These are phyloP conservation scores for Suhomyces chickasaworum DNA, from an alignment of 1,139 yeast species.

Conservation along the genomic window DNA sequence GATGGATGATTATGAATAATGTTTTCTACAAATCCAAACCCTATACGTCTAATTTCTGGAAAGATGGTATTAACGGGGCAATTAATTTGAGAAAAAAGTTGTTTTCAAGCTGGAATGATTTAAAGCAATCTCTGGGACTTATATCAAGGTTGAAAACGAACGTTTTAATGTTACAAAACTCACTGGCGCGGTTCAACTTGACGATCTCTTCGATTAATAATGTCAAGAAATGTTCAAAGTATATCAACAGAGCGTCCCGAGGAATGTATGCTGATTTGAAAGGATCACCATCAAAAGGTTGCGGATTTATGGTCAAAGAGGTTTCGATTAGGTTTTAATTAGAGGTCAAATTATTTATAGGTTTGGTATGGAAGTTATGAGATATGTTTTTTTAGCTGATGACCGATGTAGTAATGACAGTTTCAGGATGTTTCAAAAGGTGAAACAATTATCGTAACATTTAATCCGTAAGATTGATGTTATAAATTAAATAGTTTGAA, in stretches of 20 bases:
- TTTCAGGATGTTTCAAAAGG: too few relatives aligned
- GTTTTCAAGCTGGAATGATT: background rate
- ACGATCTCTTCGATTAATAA: background rate
- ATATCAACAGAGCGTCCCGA: conserved; percentile 8
- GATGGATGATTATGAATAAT: too few relatives aligned
- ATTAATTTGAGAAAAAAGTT: background rate
- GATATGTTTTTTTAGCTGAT: background rate
- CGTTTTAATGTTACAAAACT: too few relatives aligned
- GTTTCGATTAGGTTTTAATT: conserved; percentile 4
- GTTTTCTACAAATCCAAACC: too few relatives aligned
- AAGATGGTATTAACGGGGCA: background rate
- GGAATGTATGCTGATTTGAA: background rate
- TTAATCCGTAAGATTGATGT: too few relatives aligned
- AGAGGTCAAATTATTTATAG: conserved; percentile 1
- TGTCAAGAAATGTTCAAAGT: conserved; percentile 5
- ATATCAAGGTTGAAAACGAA: background rate
- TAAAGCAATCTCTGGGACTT: background rate
- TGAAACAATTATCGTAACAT: too few relatives aligned
- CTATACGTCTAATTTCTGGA: background rate
- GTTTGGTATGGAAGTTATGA: background rate
- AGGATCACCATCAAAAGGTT: background rate
- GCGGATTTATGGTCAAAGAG: background rate
- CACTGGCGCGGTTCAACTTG: background rate
- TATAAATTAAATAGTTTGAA: too few relatives aligned
- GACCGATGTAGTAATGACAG: too few relatives aligned